These are phyloP conservation scores for Beauveria asiatica DNA, from an alignment of 2,329 filamentous ascomycete genomes.

Conservation along the genomic window DNA sequence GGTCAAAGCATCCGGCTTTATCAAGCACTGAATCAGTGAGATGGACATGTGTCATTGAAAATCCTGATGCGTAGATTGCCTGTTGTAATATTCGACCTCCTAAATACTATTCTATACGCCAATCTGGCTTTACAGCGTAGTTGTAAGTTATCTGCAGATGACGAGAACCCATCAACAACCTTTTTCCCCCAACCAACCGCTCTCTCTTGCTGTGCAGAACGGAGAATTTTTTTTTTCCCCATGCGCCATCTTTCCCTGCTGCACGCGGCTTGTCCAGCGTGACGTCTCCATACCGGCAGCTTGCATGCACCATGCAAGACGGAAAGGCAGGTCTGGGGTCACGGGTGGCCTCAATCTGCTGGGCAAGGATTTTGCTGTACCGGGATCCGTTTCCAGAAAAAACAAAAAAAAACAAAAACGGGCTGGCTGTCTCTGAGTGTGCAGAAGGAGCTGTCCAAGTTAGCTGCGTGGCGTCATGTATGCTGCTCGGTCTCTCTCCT, in stretches of 20 bases:
- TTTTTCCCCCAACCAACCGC: not conserved
- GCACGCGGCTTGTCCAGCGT: not conserved
- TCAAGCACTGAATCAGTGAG: not conserved
- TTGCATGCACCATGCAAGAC: conserved; percentile 9
- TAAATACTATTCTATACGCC: too few species aligned
- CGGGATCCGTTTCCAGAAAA: not conserved
- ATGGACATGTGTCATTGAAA: too few species aligned
- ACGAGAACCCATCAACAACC: not conserved
- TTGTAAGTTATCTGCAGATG: not conserved
- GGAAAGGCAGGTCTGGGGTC: not conserved
- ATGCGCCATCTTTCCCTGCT: not conserved
- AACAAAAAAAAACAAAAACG: not conserved
- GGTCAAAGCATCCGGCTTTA: not conserved
- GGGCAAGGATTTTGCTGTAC: not conserved
- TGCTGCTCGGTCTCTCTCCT: not conserved
- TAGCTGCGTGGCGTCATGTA: not conserved
- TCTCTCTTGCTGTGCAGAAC: not conserved
- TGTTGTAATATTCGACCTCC: too few species aligned
- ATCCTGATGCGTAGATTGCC: too few species aligned
- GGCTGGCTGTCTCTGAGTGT: too few species aligned
- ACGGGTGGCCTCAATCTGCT: conserved; percentile 2
- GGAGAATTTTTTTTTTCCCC: not conserved
- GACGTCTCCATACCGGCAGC: not conserved
- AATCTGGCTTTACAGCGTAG: too few species aligned
- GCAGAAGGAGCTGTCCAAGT: not conserved